These are phyloP conservation scores for Epichloe hybrida DNA, from an alignment of 2,329 filamentous ascomycete genomes.

Conservation along the genomic window DNA sequence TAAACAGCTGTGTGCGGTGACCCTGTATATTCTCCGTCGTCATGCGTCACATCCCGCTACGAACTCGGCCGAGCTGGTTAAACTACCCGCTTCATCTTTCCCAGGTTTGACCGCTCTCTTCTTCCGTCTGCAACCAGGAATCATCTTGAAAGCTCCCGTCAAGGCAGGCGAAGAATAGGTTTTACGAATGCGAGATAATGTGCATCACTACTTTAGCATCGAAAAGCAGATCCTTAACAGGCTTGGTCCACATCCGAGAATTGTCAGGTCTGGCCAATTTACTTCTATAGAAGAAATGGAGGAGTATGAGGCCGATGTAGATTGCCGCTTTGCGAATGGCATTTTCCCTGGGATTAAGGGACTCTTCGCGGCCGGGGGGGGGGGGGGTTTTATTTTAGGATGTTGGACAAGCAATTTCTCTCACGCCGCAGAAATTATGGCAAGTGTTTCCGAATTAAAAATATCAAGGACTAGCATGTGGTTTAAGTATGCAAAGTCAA, in stretches of 20 bases:
- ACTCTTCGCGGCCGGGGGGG: neutral
- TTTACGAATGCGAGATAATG: slow-evolving; percentile 3
- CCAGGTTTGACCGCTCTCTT: slow-evolving; percentile 8
- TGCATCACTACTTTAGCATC: slow-evolving; percentile 3
- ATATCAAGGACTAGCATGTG: neutral
- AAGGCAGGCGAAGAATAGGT: slow-evolving; percentile 3
- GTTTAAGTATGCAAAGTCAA: neutral
- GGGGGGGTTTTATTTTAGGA: slow-evolving; percentile 1
- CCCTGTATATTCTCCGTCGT: too few species aligned
- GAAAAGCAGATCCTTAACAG: slow-evolving; percentile 6
- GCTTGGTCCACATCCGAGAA: slow-evolving; percentile 6
- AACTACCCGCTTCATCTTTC: slow-evolving; percentile 4
- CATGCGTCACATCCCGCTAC: neutral
- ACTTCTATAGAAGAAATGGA: neutral
- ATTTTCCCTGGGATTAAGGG: neutral
- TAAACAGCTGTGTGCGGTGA: too few species aligned
- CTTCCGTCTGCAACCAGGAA: slow-evolving; percentile 4
- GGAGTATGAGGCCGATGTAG: neutral
- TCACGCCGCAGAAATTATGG: neutral
- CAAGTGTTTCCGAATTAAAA: neutral
- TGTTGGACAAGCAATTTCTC: slow-evolving; percentile 5
- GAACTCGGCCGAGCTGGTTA: slow-evolving; percentile 3
- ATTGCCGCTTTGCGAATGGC: neutral
- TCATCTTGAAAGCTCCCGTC: slow-evolving; percentile 6
- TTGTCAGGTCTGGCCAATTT: slow-evolving; percentile 1